Conservation (phyloP, 805 yeast species). For the Cyberlindnera lachancei region DNA sequence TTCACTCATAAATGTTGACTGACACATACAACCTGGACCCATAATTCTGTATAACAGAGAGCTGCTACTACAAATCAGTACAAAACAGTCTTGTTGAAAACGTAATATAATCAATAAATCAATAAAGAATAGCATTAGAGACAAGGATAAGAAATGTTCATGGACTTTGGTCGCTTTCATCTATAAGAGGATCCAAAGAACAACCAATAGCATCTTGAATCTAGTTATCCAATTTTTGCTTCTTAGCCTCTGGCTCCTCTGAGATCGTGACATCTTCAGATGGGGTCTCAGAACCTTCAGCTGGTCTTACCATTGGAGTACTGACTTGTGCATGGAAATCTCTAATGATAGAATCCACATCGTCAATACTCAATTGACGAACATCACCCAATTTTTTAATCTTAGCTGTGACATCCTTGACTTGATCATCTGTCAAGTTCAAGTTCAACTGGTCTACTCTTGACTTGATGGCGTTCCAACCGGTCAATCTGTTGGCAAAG, state of each 20-base stretch:
- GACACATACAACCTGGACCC: too few relatives aligned
- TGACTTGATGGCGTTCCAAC: slow-evolving; percentile 98
- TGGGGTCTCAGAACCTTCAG: slow-evolving; percentile 20
- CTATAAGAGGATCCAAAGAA: too few relatives aligned
- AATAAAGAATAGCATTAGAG: too few relatives aligned
- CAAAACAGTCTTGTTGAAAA: too few relatives aligned
- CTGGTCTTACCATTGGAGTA: slow-evolving; percentile 38
- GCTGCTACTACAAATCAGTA: too few relatives aligned
- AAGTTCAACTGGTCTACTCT: slow-evolving; percentile 96
- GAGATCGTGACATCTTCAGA: slow-evolving; percentile 11
- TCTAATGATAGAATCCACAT: slow-evolving; percentile 93
- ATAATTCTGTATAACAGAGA: too few relatives aligned
- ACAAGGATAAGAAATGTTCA: too few relatives aligned
- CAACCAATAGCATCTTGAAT: too few relatives aligned
- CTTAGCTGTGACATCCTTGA: slow-evolving; percentile 90
- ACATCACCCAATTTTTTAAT: slow-evolving; percentile 94
- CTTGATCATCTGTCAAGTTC: slow-evolving; percentile 82
- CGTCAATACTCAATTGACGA: slow-evolving; percentile 90
- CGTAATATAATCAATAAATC: too few relatives aligned
- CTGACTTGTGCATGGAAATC: slow-evolving; percentile 78
- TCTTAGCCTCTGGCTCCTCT: slow-evolving; percentile 25
- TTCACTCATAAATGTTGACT: too few relatives aligned
- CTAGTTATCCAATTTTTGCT: slow-evolving; percentile 23
- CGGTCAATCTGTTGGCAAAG: slow-evolving; percentile 95
- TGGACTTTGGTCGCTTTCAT: too few relatives aligned